Conservation (phyloP, 2,329 filamentous ascomycete species). For the Stemphylium beticola region DNA sequence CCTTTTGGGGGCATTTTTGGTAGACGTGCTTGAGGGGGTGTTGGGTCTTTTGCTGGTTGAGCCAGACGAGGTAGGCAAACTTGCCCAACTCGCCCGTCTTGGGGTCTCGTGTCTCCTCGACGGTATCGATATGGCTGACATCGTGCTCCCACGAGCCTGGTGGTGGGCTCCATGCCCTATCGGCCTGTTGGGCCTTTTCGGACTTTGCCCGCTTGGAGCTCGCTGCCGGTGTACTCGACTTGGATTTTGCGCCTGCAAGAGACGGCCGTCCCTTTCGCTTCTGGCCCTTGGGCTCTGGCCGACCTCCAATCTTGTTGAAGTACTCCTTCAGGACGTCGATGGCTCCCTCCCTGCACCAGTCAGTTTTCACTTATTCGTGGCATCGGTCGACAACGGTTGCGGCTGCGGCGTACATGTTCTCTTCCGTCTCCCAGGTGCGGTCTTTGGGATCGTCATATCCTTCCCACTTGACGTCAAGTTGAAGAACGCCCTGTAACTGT, state of each 20-base stretch:
- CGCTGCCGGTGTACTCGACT: constrained; percentile 30
- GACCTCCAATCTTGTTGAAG: constrained; percentile 67
- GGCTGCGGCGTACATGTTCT: constrained; percentile 64
- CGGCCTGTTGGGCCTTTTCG: constrained; percentile 50
- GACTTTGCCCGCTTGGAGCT: constrained; percentile 43
- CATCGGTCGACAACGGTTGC: neutral
- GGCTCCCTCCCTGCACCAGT: constrained; percentile 42
- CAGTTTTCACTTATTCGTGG: neutral
- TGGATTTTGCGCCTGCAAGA: constrained; percentile 20
- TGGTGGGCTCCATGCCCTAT: constrained; percentile 68
- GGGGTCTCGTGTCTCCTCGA: constrained; percentile 63
- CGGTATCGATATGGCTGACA: constrained; percentile 72
- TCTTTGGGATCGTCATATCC: constrained; percentile 74
- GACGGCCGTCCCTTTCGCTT: constrained; percentile 46
- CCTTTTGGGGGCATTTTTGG: constrained; percentile 79
- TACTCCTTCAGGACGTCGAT: constrained; percentile 68
- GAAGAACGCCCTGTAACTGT: constrained; percentile 34
- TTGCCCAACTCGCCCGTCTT: constrained; percentile 58
- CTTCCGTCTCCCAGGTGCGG: constrained; percentile 79
- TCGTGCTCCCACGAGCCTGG: constrained; percentile 79
- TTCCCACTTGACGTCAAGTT: constrained; percentile 81
- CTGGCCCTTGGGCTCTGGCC: constrained; percentile 65
- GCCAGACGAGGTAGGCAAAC: constrained; percentile 75
- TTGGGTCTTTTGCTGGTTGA: constrained; percentile 74
- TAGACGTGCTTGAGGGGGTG: constrained; percentile 73